Evolutionary conservation across 768 basidiomycete species (phyloP).

Genomic region (Boletus speciosus): DNA sequence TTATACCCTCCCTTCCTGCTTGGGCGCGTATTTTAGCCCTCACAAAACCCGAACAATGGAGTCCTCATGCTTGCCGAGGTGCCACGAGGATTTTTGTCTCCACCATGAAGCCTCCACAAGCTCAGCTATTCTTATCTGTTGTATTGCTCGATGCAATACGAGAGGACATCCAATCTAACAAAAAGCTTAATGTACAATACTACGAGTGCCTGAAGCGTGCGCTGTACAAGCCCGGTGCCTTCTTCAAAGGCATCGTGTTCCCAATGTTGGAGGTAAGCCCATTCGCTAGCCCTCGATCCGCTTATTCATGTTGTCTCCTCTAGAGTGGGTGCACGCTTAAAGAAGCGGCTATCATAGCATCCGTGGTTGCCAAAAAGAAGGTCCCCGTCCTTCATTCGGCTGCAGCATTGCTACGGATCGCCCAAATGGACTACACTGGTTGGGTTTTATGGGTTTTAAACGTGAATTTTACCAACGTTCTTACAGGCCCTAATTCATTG

Average conservation of each 20-base stretch:
- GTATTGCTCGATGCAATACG: constrained; percentile 87
- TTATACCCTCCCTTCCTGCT: constrained; percentile 90
- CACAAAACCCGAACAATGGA: constrained; percentile 91
- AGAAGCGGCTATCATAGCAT: constrained; percentile 92
- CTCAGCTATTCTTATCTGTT: constrained; percentile 87
- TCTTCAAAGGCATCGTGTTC: constrained; percentile 97
- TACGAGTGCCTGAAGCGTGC: constrained; percentile 91
- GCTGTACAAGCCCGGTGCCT: constrained; percentile 94
- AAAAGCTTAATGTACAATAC: constrained; percentile 89
- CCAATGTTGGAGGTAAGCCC: constrained; percentile 82
- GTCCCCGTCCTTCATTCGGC: constrained; percentile 97
- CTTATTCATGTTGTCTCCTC: background rate
- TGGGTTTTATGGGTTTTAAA: constrained; percentile 4
- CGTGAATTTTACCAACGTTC: background rate
- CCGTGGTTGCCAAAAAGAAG: constrained; percentile 84
- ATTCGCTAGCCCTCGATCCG: constrained; percentile 28
- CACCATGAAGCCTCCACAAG: constrained; percentile 93
- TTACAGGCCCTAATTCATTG: constrained; percentile 80
- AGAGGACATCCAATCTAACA: constrained; percentile 81
- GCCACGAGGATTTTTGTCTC: constrained; percentile 96
- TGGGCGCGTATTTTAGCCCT: constrained; percentile 96
- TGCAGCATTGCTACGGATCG: constrained; percentile 88
- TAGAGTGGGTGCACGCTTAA: constrained; percentile 86
- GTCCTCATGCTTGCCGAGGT: constrained; percentile 89
- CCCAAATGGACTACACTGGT: constrained; percentile 97